phyloP scores from a whole-genome alignment of 2,329 filamentous ascomycete species.

The Xylaria sp. region DNA sequence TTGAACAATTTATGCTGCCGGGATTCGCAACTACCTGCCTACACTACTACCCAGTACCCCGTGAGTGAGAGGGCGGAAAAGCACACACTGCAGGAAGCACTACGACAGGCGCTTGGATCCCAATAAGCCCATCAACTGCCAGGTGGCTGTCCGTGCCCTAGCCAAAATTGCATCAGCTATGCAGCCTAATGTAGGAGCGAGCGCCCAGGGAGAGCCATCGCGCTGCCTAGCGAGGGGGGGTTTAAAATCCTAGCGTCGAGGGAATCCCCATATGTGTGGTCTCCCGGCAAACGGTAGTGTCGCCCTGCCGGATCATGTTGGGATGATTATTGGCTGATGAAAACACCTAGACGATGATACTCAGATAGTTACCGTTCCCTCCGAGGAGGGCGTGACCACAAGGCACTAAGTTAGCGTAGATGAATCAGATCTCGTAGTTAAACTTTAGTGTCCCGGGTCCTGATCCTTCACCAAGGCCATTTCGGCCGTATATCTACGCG shows the following conservation, averaged over 20 bases:
- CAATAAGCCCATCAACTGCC: slow-evolving; percentile 1
- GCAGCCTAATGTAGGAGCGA: slow-evolving; percentile 14
- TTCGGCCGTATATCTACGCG: background rate
- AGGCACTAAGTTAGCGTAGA: background rate
- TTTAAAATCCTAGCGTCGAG: slow-evolving; percentile 2
- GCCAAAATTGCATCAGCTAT: slow-evolving; percentile 12
- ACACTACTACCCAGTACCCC: background rate
- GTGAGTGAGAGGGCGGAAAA: background rate
- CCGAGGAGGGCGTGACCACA: background rate
- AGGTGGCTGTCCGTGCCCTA: slow-evolving; percentile 17
- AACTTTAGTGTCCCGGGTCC: background rate
- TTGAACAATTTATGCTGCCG: background rate
- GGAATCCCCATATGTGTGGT: slow-evolving; percentile 1
- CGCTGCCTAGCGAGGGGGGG: slow-evolving; percentile 19
- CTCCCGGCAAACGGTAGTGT: slow-evolving; percentile 15
- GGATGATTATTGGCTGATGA: background rate
- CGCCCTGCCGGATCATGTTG: background rate
- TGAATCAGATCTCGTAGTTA: background rate
- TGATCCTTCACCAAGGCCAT: background rate
- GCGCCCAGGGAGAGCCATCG: background rate
- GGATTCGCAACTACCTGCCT: background rate
- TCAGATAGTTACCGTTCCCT: slow-evolving; percentile 3
- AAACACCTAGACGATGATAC: background rate
- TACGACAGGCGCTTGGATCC: slow-evolving; percentile 8
- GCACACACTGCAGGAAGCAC: background rate